Base-by-base conservation (phyloP, 768 basidiomycete species). In the Suillus sp. region DNA sequence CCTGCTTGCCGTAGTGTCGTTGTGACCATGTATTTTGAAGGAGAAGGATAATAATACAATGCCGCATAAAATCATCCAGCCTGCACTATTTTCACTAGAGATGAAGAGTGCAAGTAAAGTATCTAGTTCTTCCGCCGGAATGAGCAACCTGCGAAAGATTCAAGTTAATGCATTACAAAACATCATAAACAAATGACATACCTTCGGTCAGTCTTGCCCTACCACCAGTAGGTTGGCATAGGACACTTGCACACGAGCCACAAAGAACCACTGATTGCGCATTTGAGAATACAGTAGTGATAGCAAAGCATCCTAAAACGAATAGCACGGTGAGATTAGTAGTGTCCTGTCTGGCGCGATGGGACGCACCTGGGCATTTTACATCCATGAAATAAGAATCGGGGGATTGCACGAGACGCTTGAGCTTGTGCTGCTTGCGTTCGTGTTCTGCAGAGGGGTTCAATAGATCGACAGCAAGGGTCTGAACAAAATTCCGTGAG, bases 331-430 rank as follows among this genome's bases (percentile, higher is more conserved):
- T 68, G 30, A 67, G 51, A 55, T 42, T n/a, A n/a, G 30, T 32
- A 37, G 13, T 10, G 13, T 22, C 16, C 9, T 34, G 40, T 10
- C 5, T 30, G 18, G 18, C 2, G 6, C 42, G 10, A 40, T 20
- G n/a, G 34, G 32, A 80, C 89, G 64, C 65, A 94, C 93, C 95
- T 71, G 96, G 90, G 82, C 96, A 99, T 81, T 99, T 99, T 72
- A 99, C 96, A 74, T 99, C 97, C 97, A 99, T 99, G 83, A 99
- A 99, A 83, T 93, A 99, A 40, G 96, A 99, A 82, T 98, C 95
- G 68, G 97, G 97, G 60, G 90, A 90, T 81, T 98, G 97, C 71
- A 99, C 97, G 72, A 99, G 90, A 78, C 95, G 91, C 87, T 99
- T 99, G 79, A 98, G 92, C 86, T 99, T 99, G 91, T 99, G 96